phyloP scores from a whole-genome alignment of 345 rosid species.

The Carallia pectinifolia region DNA sequence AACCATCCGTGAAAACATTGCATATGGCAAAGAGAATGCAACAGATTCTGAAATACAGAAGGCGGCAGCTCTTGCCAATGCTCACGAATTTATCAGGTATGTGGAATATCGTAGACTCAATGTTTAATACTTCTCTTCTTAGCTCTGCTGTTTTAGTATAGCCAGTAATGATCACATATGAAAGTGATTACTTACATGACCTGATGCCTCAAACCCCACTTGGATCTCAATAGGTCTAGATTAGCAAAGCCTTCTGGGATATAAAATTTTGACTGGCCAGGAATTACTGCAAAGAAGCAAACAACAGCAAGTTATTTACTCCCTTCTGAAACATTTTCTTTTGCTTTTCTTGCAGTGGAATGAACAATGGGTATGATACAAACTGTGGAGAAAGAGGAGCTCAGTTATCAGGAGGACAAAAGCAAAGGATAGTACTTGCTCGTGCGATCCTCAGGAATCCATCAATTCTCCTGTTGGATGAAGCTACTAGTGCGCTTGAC shows the following conservation, averaged over 20 bases:
- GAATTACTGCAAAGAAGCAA: no score
- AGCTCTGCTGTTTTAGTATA: neutral
- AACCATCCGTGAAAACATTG: constrained; percentile 56
- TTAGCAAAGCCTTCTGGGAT: no score
- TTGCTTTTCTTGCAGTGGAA: constrained; percentile 40
- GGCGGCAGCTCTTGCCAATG: constrained; percentile 59
- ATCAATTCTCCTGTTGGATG: constrained; percentile 51
- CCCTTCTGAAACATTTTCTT: neutral
- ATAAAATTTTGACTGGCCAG: no score
- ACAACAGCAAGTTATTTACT: neutral
- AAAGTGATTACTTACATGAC: no score
- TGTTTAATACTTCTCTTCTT: neutral
- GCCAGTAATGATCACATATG: neutral
- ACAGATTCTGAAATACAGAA: constrained; percentile 51
- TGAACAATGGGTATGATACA: constrained; percentile 65
- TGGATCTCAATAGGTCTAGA: no score
- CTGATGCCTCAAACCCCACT: no score
- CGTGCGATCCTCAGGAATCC: constrained; percentile 58
- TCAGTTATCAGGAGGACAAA: constrained; percentile 52
- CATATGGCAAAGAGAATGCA: constrained; percentile 47
- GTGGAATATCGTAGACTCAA: neutral
- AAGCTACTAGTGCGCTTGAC: constrained; percentile 63
- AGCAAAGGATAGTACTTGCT: constrained; percentile 58
- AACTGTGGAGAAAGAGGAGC: constrained; percentile 63
- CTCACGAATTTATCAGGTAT: constrained; percentile 67